Evolutionary conservation across 345 rosid genomes (phyloP), one percentile per base, ranked within the genome.

Genomic region (Linum usitatissimum): DNA sequence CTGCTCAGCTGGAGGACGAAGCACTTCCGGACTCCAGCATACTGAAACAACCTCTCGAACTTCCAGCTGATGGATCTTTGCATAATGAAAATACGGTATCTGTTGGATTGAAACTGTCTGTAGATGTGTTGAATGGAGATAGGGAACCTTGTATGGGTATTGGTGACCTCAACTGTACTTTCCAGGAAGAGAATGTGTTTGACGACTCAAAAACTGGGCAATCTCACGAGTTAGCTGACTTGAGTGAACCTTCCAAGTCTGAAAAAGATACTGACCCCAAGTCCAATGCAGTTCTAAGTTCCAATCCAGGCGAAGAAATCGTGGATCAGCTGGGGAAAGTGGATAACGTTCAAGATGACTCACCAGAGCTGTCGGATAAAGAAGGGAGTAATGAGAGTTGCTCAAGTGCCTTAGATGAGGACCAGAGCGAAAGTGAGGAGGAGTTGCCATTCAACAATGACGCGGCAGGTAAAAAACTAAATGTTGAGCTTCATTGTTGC

Each of bases 161-260:
- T 34, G 8, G 38, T 34, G 38, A 34, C 8, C 38, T 34, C 38
- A 34, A 34, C 38, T 34, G 38, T 34, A 34, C 38, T 34, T 7
- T 5, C 38, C 38, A 4, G 8, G 38, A 34, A 7, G 38, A 34
- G 1, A 34, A 34, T 34, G 38, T 34, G 38, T 34, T 34, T 34
- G 38, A 34, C 3, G 38, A 34, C 38, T 34, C 38, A 4, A 34
- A 34, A 34, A 4, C 0, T 34, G 38, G 38, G 38, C 38, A 34
- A 34, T 34, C 38, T 7, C 38, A 34, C 38, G 38, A 34, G 38
- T 34, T 34, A 34, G 68, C 74, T 57, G 87, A 85, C 69, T 74
- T 85, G 73, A 85, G 82, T 60, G 79, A 78, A 53, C 84, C 87
- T 3, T 34, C 75, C 48, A 55, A 73, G 55, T 66, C 38, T 6